A percentile compares a stretch with the other conserved stretches of the same genome.
Conservation (phyloP, 2,329 filamentous ascomycete genomes). For the Fusarium secorum region DNA sequence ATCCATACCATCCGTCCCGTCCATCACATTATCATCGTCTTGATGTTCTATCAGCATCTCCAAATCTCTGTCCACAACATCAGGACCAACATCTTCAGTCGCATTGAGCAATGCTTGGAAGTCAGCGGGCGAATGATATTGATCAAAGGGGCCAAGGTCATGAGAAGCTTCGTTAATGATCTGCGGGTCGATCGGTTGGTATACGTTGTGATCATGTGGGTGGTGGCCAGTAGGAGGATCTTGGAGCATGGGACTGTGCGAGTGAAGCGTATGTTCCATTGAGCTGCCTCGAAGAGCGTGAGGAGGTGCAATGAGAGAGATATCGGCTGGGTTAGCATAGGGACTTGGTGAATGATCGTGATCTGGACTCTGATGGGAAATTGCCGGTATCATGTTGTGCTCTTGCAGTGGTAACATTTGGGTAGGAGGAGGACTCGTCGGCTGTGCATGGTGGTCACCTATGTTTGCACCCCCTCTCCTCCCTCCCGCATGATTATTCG, state of each 20-base stretch:
- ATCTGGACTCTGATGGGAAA: conserved; percentile 38
- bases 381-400: conserved; percentile 40
- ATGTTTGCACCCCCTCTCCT: conserved; percentile 9
- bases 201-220: conserved; percentile 44
- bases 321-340: conserved; percentile 59
- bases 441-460: conserved; percentile 26
- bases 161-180: conserved; percentile 55
- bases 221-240: conserved; percentile 43
- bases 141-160: conserved; percentile 50
- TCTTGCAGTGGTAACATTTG: conserved; percentile 44
- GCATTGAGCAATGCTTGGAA: conserved; percentile 64
- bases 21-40: conserved; percentile 49
- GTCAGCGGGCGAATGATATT: conserved; percentile 55
- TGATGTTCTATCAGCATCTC: conserved; percentile 61
- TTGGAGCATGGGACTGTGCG: conserved; percentile 44
- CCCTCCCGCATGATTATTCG: conserved; percentile 1
- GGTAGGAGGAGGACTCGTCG: conserved; percentile 21
- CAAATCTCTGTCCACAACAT: conserved; percentile 58
- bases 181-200: conserved; percentile 67
- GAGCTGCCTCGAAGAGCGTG: conserved; percentile 47
- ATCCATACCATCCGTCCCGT: conserved; percentile 28
- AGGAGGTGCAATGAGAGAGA: conserved; percentile 53
- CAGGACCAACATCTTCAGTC: conserved; percentile 50
- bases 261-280: conserved; percentile 40
- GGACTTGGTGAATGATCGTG: conserved; percentile 46